These are phyloP conservation scores for Inosperma sp. DNA, from an alignment of 768 basidiomycete genomes.

Conservation along the genomic window DNA sequence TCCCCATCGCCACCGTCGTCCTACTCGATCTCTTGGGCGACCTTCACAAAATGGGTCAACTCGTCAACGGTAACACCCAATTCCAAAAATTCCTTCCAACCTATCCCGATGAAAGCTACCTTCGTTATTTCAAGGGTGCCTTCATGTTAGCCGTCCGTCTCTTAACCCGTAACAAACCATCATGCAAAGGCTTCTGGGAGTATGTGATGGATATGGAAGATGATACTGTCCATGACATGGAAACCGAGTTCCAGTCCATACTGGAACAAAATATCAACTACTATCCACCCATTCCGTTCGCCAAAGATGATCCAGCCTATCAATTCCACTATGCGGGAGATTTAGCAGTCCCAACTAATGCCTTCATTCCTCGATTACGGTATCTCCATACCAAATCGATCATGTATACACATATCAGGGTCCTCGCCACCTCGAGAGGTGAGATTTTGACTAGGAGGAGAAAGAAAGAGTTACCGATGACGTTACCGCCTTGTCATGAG, in stretches of 20 bases:
- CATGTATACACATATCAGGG: constrained; percentile 8
- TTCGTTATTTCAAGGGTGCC: background rate
- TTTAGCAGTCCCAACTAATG: background rate
- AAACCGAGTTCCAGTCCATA: background rate
- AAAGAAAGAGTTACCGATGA: background rate
- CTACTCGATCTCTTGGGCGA: constrained; percentile 5
- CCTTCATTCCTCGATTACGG: background rate
- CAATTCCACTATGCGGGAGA: background rate
- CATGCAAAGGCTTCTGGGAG: background rate
- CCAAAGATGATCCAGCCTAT: background rate
- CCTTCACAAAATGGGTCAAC: background rate
- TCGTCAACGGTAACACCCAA: background rate
- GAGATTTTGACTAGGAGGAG: background rate
- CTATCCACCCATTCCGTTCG: background rate
- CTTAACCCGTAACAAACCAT: background rate
- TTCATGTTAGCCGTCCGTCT: constrained; percentile 7
- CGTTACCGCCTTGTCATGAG: background rate
- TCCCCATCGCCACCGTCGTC: constrained; percentile 3
- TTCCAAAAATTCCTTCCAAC: background rate
- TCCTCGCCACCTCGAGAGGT: constrained; percentile 1
- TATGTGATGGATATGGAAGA: background rate
- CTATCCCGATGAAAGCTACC: constrained; percentile 3
- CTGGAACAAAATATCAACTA: background rate
- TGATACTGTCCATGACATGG: background rate
- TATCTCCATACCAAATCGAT: background rate